A percentile compares a stretch with the other conserved stretches of the same genome.
Conservation (phyloP, 495 filamentous ascomycete genomes). For the Podospora tetraspora region DNA sequence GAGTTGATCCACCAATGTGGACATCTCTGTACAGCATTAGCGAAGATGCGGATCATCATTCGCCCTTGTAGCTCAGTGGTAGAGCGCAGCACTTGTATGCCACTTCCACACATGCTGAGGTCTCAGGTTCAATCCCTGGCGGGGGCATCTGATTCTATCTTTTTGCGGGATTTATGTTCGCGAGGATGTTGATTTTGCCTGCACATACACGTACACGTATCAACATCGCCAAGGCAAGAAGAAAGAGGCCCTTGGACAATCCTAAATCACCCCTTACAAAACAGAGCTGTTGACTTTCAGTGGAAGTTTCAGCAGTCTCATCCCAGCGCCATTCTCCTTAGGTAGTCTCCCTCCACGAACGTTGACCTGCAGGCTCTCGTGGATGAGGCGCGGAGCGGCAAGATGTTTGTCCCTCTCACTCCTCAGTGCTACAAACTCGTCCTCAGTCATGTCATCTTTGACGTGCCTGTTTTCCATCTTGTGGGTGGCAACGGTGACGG, state of each 20-base stretch:
- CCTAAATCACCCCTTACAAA: neutral
- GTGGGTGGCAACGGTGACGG: constrained; percentile 48
- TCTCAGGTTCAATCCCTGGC: neutral
- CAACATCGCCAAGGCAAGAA: too few species aligned
- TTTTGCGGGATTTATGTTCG: neutral
- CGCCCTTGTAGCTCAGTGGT: neutral
- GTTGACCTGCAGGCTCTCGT: neutral
- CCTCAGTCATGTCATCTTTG: constrained; percentile 33
- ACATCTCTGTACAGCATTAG: neutral
- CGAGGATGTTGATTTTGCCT: neutral
- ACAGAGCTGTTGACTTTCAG: neutral
- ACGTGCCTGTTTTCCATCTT: constrained; percentile 48
- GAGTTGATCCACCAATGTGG: neutral
- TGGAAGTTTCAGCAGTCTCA: neutral
- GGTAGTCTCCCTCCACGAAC: neutral
- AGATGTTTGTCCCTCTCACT: constrained; percentile 37
- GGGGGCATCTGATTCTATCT: neutral
- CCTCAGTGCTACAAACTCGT: constrained; percentile 47
- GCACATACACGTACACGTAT: neutral
- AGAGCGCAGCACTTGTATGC: neutral
- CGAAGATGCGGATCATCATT: neutral
- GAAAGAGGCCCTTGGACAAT: too few species aligned
- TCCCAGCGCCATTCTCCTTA: neutral
- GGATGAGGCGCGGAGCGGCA: neutral
- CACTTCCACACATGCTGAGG: neutral